phyloP scores from a whole-genome alignment of 2,329 filamentous ascomycete genomes.

The Rhinocladiella mackenziei region DNA sequence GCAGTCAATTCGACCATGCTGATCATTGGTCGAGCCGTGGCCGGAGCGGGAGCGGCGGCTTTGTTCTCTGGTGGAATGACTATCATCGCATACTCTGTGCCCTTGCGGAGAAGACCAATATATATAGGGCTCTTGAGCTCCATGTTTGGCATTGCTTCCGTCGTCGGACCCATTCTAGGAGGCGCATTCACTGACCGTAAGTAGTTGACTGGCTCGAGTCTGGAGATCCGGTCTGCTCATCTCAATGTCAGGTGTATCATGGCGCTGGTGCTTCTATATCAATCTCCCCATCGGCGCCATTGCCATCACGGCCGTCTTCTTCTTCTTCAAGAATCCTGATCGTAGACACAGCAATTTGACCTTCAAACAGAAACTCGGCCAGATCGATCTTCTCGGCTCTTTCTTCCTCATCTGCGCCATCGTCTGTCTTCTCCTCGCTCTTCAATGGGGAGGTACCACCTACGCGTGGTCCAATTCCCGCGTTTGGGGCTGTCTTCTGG shows the following conservation, averaged over 20 bases:
- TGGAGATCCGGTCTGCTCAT: slow-evolving; percentile 35
- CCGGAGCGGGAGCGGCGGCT: slow-evolving; percentile 31
- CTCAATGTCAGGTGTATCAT: slow-evolving; percentile 32
- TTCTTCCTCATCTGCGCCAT: slow-evolving; percentile 43
- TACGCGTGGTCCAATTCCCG: slow-evolving; percentile 51
- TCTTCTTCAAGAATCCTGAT: slow-evolving; percentile 35
- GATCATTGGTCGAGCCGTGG: slow-evolving; percentile 32
- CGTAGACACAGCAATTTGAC: slow-evolving; percentile 26
- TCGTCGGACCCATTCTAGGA: slow-evolving; percentile 41
- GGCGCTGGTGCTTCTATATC: slow-evolving; percentile 45
- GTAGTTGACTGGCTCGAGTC: slow-evolving; percentile 26
- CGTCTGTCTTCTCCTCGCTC: slow-evolving; percentile 43
- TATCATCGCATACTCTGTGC: slow-evolving; percentile 29
- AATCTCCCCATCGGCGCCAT: slow-evolving; percentile 41
- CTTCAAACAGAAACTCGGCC: slow-evolving; percentile 25
- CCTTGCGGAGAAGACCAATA: slow-evolving; percentile 28
- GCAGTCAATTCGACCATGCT: slow-evolving; percentile 29
- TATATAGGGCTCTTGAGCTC: slow-evolving; percentile 46
- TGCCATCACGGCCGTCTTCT: slow-evolving; percentile 32
- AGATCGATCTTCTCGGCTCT: slow-evolving; percentile 30
- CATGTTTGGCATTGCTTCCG: slow-evolving; percentile 54
- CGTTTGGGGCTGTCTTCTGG: slow-evolving; percentile 38
- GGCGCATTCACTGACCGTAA: slow-evolving; percentile 44
- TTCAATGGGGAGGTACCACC: slow-evolving; percentile 48
- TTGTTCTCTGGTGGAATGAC: slow-evolving; percentile 32